Conservation (phyloP, 2,329 filamentous ascomycete genomes). For the Cryphonectria nitschkei region DNA sequence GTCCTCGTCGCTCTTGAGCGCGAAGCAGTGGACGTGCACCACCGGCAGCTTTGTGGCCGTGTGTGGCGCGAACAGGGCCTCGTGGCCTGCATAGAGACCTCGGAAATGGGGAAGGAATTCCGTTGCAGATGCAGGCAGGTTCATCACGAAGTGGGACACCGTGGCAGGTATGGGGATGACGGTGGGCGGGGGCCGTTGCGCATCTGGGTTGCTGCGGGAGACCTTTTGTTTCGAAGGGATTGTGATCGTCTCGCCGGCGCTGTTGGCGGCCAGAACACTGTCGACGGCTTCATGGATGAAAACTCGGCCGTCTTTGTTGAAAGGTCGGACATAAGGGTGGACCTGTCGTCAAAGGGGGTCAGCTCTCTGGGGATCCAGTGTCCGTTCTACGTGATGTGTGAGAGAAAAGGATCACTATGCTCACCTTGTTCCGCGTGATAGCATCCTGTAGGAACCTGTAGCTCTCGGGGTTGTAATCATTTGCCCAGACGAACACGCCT, state of each 20-base stretch:
- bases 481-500: conserved; percentile 91
- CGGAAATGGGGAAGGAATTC: conserved; percentile 78
- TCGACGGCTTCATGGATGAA: conserved; percentile 78
- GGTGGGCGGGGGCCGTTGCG: conserved; percentile 36
- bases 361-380: conserved; percentile 1
- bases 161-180: conserved; percentile 66
- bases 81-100: conserved; percentile 76
- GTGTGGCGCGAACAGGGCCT: conserved; percentile 65
- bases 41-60: conserved; percentile 70
- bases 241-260: conserved; percentile 56
- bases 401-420: conserved; percentile 20
- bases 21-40: conserved; percentile 95
- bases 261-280: conserved; percentile 56
- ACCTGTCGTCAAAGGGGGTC: conserved; percentile 47
- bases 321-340: conserved; percentile 71
- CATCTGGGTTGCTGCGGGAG: conserved; percentile 35
- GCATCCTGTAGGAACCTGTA: conserved; percentile 73
- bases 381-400: not conserved
- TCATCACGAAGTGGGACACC: conserved; percentile 97
- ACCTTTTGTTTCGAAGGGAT: conserved; percentile 52
- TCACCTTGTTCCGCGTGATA: conserved; percentile 78
- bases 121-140: conserved; percentile 87
- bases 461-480: conserved; percentile 94
- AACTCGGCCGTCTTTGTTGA: conserved; percentile 77
- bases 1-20: conserved; percentile 77